Evolutionary conservation across 805 yeast genomes (phyloP).

Genomic region (Yueomyces sp.): DNA sequence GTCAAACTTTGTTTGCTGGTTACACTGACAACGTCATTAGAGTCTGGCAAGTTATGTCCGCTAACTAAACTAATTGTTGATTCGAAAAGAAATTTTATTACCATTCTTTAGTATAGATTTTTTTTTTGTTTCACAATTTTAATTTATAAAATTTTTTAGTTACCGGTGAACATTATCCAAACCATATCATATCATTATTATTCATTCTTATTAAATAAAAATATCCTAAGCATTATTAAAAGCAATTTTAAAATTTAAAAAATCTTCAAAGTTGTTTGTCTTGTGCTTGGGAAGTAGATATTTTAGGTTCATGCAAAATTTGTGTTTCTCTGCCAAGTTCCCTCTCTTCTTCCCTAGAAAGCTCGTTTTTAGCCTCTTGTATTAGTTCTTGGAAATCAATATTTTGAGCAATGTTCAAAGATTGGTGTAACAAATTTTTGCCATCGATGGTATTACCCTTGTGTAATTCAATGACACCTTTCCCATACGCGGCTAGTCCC

Average conservation of each 20-base stretch:
- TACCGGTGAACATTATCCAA: background rate
- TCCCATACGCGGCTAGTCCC: conserved; percentile 66
- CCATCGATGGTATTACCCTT: conserved; percentile 40
- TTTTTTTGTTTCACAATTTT: conserved; percentile 1
- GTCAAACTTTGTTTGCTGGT: conserved; percentile 99
- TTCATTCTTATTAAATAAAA: background rate
- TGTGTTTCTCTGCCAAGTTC: no score
- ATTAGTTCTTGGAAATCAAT: conserved; percentile 47
- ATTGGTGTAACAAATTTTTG: conserved; percentile 42
- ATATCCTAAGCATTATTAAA: no score
- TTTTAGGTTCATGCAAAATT: no score
- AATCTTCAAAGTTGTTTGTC: no score
- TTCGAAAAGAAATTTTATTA: background rate
- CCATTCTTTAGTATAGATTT: background rate
- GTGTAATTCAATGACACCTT: conserved; percentile 64
- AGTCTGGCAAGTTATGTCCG: conserved; percentile 99
- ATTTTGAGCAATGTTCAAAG: conserved; percentile 51
- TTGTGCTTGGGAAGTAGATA: no score
- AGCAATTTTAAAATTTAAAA: no score
- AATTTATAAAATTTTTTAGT: background rate
- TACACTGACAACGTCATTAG: conserved; percentile 99
- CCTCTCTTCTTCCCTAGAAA: conserved; percentile 9
- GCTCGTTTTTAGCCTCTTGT: conserved; percentile 47
- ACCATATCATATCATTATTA: background rate
- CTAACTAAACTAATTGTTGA: conserved; percentile 17